Evolutionary conservation across 352 stramenopile genomes (phyloP).

Genomic region (Pythium folliculosum): DNA sequence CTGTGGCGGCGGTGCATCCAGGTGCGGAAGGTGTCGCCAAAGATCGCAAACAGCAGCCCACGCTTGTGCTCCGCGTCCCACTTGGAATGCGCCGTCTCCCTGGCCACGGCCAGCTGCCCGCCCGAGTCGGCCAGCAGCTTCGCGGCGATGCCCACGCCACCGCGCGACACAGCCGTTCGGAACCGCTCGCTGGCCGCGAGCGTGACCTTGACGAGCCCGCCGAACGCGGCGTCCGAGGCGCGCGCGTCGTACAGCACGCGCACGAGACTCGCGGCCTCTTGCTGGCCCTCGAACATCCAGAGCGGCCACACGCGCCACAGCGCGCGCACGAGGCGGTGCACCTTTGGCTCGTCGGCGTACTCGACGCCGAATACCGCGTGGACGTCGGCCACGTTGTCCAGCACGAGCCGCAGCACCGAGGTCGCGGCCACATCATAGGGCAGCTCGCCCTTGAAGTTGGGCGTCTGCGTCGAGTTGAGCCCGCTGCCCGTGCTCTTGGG

Average conservation of each 20-base stretch:
- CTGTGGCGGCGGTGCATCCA: slow-evolving; percentile 31
- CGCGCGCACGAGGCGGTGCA: slow-evolving; percentile 58
- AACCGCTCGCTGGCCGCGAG: slow-evolving; percentile 46
- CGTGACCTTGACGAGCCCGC: slow-evolving; percentile 62
- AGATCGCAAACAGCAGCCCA: slow-evolving; percentile 46
- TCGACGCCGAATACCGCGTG: slow-evolving; percentile 65
- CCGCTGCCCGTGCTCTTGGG: slow-evolving; percentile 24
- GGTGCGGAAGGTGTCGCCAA: slow-evolving; percentile 46
- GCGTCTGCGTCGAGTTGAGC: slow-evolving; percentile 46
- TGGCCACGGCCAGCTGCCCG: slow-evolving; percentile 35
- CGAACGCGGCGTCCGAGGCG: slow-evolving; percentile 63
- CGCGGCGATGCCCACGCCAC: slow-evolving; percentile 47
- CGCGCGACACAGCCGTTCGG: slow-evolving; percentile 39
- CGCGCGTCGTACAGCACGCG: slow-evolving; percentile 65
- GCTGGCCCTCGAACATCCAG: slow-evolving; percentile 74
- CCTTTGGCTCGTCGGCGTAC: slow-evolving; percentile 61
- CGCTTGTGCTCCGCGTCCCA: slow-evolving; percentile 53
- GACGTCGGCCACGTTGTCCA: slow-evolving; percentile 57
- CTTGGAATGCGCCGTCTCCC: slow-evolving; percentile 30
- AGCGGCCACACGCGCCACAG: slow-evolving; percentile 66
- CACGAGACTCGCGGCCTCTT: slow-evolving; percentile 59
- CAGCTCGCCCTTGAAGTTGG: slow-evolving; percentile 68
- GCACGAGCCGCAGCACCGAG: slow-evolving; percentile 45
- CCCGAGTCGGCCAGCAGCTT: slow-evolving; percentile 39
- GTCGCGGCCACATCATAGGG: slow-evolving; percentile 44